These are phyloP conservation scores for Curvularia lunata DNA, from an alignment of 2,329 filamentous ascomycete genomes.

Conservation along the genomic window DNA sequence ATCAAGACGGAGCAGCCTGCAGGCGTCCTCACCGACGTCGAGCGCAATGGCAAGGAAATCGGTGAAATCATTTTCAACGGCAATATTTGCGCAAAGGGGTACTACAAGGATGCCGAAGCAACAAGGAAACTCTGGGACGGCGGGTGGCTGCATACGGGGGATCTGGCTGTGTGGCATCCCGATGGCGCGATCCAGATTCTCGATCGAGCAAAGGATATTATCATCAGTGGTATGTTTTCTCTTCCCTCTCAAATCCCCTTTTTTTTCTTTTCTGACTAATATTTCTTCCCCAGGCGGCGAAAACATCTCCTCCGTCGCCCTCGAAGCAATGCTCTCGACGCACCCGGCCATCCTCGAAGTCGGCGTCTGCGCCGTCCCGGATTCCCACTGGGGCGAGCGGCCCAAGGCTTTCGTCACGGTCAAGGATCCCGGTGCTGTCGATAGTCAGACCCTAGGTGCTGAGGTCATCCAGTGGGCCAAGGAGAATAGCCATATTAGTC, in stretches of 20 bases:
- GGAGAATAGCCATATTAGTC: slow-evolving; percentile 77
- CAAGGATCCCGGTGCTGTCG: slow-evolving; percentile 54
- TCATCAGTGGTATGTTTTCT: slow-evolving; percentile 76
- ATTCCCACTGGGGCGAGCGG: slow-evolving; percentile 94
- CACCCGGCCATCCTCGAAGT: slow-evolving; percentile 91
- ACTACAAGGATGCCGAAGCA: slow-evolving; percentile 87
- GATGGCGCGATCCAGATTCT: slow-evolving; percentile 92
- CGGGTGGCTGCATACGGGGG: slow-evolving; percentile 85
- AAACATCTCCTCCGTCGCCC: slow-evolving; percentile 92
- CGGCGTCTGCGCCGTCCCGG: slow-evolving; percentile 84
- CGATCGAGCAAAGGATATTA: slow-evolving; percentile 96
- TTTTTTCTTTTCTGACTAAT: background rate
- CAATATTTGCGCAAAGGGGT: slow-evolving; percentile 90
- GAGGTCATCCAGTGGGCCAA: slow-evolving; percentile 88
- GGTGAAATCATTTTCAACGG: slow-evolving; percentile 86
- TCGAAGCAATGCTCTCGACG: slow-evolving; percentile 86
- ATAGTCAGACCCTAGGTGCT: slow-evolving; percentile 65
- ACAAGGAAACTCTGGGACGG: slow-evolving; percentile 87
- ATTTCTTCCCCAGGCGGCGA: slow-evolving; percentile 71
- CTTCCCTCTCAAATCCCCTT: background rate
- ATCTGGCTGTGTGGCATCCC: slow-evolving; percentile 89
- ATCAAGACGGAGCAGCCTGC: slow-evolving; percentile 78
- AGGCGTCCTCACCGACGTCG: slow-evolving; percentile 70
- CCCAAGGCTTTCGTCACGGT: slow-evolving; percentile 92
- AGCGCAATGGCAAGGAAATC: slow-evolving; percentile 74